These are phyloP conservation scores for Skeletonema menzelii DNA, from an alignment of 108 stramenopile species.

Conservation along the genomic window DNA sequence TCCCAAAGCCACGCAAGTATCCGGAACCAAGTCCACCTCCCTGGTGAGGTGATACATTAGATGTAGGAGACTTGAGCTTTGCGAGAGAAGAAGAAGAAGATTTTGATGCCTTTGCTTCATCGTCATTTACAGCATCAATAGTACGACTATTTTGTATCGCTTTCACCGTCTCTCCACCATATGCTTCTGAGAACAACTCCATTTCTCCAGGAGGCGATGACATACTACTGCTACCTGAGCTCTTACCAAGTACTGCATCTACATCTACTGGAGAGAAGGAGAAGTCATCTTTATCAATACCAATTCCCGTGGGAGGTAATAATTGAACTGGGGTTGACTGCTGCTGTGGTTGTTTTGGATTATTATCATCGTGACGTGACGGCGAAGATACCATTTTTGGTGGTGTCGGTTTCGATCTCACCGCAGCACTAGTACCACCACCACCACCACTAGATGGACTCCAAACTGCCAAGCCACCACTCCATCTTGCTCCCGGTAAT, in stretches of 20 bases:
- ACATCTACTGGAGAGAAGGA: conserved; percentile 24
- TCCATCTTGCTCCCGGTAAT: conserved; percentile 39
- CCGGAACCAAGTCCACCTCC: conserved; percentile 30
- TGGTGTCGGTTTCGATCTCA: neutral
- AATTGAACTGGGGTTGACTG: neutral
- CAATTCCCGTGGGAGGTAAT: conserved; percentile 6
- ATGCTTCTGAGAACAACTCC: too few relatives aligned
- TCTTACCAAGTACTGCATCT: neutral
- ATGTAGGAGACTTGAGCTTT: neutral
- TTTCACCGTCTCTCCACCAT: too few relatives aligned
- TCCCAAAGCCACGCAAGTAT: conserved; percentile 1
- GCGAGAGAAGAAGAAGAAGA: neutral
- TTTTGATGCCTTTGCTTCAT: neutral
- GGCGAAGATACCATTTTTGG: neutral
- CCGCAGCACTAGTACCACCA: neutral
- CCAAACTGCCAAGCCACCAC: conserved; percentile 38
- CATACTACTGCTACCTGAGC: neutral
- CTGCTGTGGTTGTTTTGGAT: neutral
- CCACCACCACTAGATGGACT: neutral
- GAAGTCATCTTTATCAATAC: conserved; percentile 32
- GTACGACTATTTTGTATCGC: too few relatives aligned
- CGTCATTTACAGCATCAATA: too few relatives aligned
- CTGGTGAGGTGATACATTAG: conserved; percentile 14
- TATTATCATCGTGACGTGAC: neutral
- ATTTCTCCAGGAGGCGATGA: too few relatives aligned